Base-by-base conservation (phyloP, 805 yeast species). In the Candida pini region DNA sequence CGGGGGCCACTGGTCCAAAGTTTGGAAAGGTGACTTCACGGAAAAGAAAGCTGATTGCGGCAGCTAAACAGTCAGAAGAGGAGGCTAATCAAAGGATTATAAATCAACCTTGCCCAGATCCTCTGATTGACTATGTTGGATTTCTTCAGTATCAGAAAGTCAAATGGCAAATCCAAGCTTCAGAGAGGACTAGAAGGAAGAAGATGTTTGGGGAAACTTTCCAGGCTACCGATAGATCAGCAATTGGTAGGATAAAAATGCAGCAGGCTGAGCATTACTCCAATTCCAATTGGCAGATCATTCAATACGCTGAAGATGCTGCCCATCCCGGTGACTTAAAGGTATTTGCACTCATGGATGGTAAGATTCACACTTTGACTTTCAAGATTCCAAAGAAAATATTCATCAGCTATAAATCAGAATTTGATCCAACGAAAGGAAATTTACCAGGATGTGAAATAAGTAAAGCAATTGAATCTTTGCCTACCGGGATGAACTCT, bases 141-240 rank as follows among this genome's bases (percentile, higher is more conserved):
- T 84, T 82, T 64, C 64, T 92, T 39, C 60, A 63, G 20, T 83
- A 83, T 50, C 90, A 84, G 58, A 88, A 90, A 56, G 70, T 77
- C n/a, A 85, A 85, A 52, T 92, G 99, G 99, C 73, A 64, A 31
- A 64, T 76, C 9, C 95, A 87, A 54, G 70, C 73, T n/a, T 73
- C 74, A 41, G 82, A 81, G 40, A 71, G 87, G 47, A 71, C 69
- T 35, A 73, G 94, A 49, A 71, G 97, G 51, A 69, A 69, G 35
- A 79, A 77, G 43, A 58, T 94, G 18, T 90, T 92, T 65, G 99
- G 99, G 24, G 66, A 68, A 20, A 64, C 71, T 6, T 28, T 39
- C 16, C 28, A 47, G 4, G 60, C 68, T 2, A 63, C 78, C 2
- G 73, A 68, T 38, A 65, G 85, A 44, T 68, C 79, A 12, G 56